phyloP scores from a whole-genome alignment of 495 filamentous ascomycete genomes.

The Lophiotrema nucula region DNA sequence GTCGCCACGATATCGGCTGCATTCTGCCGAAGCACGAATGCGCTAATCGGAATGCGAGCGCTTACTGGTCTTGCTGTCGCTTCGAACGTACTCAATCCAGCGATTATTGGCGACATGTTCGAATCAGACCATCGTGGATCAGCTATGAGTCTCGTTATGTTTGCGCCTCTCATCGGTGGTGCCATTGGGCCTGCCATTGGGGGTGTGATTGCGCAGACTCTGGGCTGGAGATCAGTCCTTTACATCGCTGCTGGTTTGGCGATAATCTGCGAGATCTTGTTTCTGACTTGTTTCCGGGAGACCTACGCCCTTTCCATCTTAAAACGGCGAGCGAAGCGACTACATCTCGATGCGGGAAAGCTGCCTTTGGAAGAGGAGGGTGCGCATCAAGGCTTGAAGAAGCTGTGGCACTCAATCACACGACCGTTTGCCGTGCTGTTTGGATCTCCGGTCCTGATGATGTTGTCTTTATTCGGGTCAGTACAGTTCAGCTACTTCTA shows the following conservation, averaged over 20 bases:
- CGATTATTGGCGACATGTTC: slow-evolving; percentile 61
- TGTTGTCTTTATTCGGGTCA: slow-evolving; percentile 50
- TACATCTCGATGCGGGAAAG: neutral
- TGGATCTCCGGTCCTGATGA: slow-evolving; percentile 50
- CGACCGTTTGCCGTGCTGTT: slow-evolving; percentile 51
- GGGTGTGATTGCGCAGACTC: slow-evolving; percentile 21
- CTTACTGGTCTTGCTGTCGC: slow-evolving; percentile 55
- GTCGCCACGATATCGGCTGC: slow-evolving; percentile 47
- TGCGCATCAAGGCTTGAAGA: neutral
- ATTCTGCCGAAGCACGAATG: slow-evolving; percentile 40
- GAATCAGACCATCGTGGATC: slow-evolving; percentile 50
- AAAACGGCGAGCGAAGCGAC: neutral
- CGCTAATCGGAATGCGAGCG: slow-evolving; percentile 51
- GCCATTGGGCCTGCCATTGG: slow-evolving; percentile 27
- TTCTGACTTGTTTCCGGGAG: slow-evolving; percentile 30
- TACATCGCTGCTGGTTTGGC: slow-evolving; percentile 26
- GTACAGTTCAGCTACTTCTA: slow-evolving; percentile 56
- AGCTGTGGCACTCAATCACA: slow-evolving; percentile 44
- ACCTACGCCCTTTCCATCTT: slow-evolving; percentile 34
- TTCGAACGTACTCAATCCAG: slow-evolving; percentile 56
- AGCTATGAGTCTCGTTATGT: slow-evolving; percentile 53
- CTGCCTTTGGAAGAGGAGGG: neutral
- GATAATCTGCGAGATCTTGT: slow-evolving; percentile 22
- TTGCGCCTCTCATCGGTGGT: slow-evolving; percentile 59
- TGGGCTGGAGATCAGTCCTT: slow-evolving; percentile 23